These are phyloP conservation scores for Oligophagozyma castellii DNA, from an alignment of 1,139 yeast species.

Conservation along the genomic window DNA sequence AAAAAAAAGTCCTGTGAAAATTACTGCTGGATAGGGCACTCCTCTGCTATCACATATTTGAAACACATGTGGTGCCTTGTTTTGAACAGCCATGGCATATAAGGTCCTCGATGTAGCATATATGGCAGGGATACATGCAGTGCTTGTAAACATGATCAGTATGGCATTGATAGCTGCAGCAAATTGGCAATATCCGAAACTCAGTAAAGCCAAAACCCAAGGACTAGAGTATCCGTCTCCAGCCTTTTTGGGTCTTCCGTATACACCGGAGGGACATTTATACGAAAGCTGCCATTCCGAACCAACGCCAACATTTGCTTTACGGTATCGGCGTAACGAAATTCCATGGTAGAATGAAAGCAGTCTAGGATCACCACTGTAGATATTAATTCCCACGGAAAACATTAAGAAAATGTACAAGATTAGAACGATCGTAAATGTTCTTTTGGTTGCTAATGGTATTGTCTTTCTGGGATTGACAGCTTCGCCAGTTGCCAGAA, in stretches of 20 bases:
- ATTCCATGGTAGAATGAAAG: constrained; percentile 18
- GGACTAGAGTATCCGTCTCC: constrained; percentile 56
- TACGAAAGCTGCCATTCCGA: constrained; percentile 16
- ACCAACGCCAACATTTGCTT: constrained; percentile 9
- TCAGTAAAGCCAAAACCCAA: constrained; percentile 66
- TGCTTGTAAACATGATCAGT: constrained; percentile 58
- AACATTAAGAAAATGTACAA: constrained; percentile 57
- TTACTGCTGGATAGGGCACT: constrained; percentile 60
- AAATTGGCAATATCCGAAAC: constrained; percentile 50
- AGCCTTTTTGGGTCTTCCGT: constrained; percentile 3
- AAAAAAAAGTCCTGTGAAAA: constrained; percentile 48
- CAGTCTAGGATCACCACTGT: constrained; percentile 62
- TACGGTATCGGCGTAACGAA: constrained; percentile 6
- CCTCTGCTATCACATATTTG: constrained; percentile 50
- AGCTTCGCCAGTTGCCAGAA: constrained; percentile 81
- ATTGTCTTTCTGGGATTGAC: constrained; percentile 63
- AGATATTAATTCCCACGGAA: constrained; percentile 54
- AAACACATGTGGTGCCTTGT: constrained; percentile 53
- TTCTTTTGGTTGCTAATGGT: constrained; percentile 63
- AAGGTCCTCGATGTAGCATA: constrained; percentile 30
- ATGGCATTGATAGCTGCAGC: constrained; percentile 56
- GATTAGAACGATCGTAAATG: constrained; percentile 53
- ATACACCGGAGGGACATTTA: constrained; percentile 8
- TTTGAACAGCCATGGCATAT: constrained; percentile 41
- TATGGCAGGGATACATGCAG: constrained; percentile 30